Evolutionary conservation across 352 stramenopile species (phyloP).

Genomic region (Phytophthora idaei): DNA sequence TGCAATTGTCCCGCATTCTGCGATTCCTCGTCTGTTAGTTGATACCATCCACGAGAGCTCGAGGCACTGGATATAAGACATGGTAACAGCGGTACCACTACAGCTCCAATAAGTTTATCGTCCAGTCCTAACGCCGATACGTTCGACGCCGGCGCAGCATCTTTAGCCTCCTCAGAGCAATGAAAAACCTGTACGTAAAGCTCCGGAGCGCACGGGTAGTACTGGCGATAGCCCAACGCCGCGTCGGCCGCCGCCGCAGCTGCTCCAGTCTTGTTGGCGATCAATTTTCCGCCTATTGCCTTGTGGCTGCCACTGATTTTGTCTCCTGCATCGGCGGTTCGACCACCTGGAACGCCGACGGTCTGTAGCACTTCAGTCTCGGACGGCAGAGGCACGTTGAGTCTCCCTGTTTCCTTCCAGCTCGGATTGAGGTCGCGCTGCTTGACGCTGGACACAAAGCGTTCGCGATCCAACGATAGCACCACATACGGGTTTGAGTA

Average conservation of each 20-base stretch:
- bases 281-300: conserved; percentile 9
- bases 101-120: conserved; percentile 65
- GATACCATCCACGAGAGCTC: conserved; percentile 62
- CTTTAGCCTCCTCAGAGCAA: conserved; percentile 35
- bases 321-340: conserved; percentile 15
- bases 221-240: conserved; percentile 41
- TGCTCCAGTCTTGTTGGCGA: conserved; percentile 28
- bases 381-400: conserved; percentile 60
- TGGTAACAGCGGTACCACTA: conserved; percentile 61
- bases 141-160: conserved; percentile 13
- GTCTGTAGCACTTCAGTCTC: conserved; percentile 66
- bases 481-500: conserved; percentile 75
- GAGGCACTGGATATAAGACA: conserved; percentile 66
- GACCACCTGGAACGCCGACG: conserved; percentile 30
- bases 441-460: conserved; percentile 60
- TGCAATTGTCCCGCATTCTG: conserved; percentile 68
- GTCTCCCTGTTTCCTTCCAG: conserved; percentile 65
- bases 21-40: conserved; percentile 53
- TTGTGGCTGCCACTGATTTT: conserved; percentile 20
- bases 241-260: conserved; percentile 20
- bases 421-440: conserved; percentile 59
- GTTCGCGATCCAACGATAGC: conserved; percentile 56
- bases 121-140: conserved; percentile 26
- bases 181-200: conserved; percentile 71
- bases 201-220: conserved; percentile 61